A percentile compares a stretch with the other conserved stretches of the same genome.
phyloP scores from a whole-genome alignment of 129 eudicot species.

The Kitagawia praeruptora region DNA sequence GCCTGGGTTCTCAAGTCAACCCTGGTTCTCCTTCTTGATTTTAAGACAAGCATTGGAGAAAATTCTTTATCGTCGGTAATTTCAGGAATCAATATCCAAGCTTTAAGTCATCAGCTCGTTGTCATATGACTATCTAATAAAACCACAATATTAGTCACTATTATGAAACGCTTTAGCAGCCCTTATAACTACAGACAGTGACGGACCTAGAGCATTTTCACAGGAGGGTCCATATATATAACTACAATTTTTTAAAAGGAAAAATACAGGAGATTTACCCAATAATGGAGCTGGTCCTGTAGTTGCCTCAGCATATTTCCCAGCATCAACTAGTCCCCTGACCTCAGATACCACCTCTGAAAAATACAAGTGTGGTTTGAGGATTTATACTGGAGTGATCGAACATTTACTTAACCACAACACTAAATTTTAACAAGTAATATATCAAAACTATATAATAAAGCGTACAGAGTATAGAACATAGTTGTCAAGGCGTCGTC shows the following conservation, averaged over 20 bases:
- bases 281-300: conserved; percentile 48
- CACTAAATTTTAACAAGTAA: too few relatives aligned
- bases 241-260: too few relatives aligned
- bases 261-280: conserved; percentile 44
- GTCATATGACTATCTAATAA: background rate
- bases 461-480: background rate
- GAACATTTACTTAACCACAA: too few relatives aligned
- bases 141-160: background rate
- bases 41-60: background rate
- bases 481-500: too few relatives aligned
- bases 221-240: too few relatives aligned
- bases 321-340: conserved; percentile 67
- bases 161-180: too few relatives aligned
- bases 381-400: conserved; percentile 78
- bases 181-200: too few relatives aligned
- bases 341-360: conserved; percentile 46
- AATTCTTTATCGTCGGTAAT: background rate
- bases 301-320: conserved; percentile 75
- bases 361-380: conserved; percentile 48
- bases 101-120: background rate
- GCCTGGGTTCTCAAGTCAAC: background rate
- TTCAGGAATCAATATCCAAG: background rate
- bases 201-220: too few relatives aligned
- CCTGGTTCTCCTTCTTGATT: background rate
- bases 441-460: too few relatives aligned